These are phyloP conservation scores for Moniliophthora roreri DNA, from an alignment of 1,284 basidiomycete species.

Conservation along the genomic window DNA sequence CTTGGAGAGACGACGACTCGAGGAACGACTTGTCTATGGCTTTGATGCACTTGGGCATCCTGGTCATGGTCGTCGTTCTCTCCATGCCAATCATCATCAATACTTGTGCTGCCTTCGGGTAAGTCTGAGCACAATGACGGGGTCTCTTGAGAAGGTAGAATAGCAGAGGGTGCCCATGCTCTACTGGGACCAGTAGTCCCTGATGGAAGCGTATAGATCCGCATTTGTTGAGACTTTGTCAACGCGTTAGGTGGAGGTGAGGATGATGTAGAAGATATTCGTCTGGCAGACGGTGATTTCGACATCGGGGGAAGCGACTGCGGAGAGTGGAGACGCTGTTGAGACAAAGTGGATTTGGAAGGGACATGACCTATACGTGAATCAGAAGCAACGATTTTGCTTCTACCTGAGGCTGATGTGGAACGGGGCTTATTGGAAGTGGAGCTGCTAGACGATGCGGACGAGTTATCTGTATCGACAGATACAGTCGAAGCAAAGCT, in stretches of 20 bases:
- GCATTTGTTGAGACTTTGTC: neutral
- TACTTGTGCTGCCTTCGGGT: slow-evolving; percentile 41
- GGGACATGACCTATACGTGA: too few relatives aligned
- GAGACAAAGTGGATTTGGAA: too few relatives aligned
- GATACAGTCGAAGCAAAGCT: too few relatives aligned
- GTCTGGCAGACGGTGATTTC: neutral
- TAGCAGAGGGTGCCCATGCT: slow-evolving; percentile 8
- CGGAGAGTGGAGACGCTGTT: too few relatives aligned
- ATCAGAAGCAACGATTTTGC: too few relatives aligned
- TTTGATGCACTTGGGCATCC: neutral
- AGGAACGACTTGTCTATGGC: too few relatives aligned
- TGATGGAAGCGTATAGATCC: slow-evolving; percentile 1
- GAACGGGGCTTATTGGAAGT: too few relatives aligned
- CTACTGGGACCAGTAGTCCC: slow-evolving; percentile 8
- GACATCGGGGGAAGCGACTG: neutral
- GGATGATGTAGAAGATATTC: neutral
- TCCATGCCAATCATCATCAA: slow-evolving; percentile 25
- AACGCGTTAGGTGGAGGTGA: neutral
- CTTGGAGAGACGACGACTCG: too few relatives aligned
- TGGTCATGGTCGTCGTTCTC: slow-evolving; percentile 24
- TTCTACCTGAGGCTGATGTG: too few relatives aligned
- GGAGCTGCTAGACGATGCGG: too few relatives aligned
- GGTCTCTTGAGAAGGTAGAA: slow-evolving; percentile 34
- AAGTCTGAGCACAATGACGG: slow-evolving; percentile 66
- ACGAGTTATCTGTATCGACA: too few relatives aligned